Evolutionary conservation across 768 basidiomycete species (phyloP).

Genomic region (Dioszegia crocea): DNA sequence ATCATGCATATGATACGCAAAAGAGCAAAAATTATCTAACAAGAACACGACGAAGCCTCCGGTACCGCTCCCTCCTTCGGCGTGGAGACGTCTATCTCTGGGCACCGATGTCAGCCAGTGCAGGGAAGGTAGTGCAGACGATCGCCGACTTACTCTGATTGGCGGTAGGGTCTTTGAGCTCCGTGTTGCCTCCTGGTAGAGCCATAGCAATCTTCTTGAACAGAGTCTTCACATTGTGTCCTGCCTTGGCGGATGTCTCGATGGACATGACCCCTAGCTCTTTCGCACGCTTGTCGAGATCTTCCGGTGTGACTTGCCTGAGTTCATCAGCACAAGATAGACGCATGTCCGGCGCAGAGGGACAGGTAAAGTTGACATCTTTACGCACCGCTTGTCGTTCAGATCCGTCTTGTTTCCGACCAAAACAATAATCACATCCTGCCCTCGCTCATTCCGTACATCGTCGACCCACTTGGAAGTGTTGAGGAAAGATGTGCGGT

Average conservation of each 20-base stretch:
- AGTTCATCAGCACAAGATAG: neutral
- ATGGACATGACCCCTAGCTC: slow-evolving; percentile 95
- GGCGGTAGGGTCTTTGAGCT: slow-evolving; percentile 56
- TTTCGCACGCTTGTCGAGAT: slow-evolving; percentile 84
- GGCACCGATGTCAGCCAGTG: neutral
- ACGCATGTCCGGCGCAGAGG: neutral
- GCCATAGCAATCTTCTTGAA: slow-evolving; percentile 99
- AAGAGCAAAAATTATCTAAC: no score
- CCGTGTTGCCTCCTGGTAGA: slow-evolving; percentile 80
- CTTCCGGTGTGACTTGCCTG: slow-evolving; percentile 98
- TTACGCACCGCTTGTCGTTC: slow-evolving; percentile 82
- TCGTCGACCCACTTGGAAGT: slow-evolving; percentile 99
- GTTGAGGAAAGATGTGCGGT: slow-evolving; percentile 95
- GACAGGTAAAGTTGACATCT: slow-evolving; percentile 39
- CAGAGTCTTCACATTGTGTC: slow-evolving; percentile 96
- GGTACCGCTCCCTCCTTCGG: slow-evolving; percentile 62
- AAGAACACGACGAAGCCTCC: slow-evolving; percentile 80
- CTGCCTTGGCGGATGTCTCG: slow-evolving; percentile 98
- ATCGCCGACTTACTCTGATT: slow-evolving; percentile 51
- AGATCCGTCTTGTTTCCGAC: slow-evolving; percentile 99
- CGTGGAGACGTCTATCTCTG: slow-evolving; percentile 89
- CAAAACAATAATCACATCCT: slow-evolving; percentile 95
- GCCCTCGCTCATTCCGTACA: slow-evolving; percentile 92
- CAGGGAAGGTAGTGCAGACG: neutral
- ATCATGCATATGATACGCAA: no score